Evolutionary conservation across 2,329 filamentous ascomycete species (phyloP).

Genomic region (Phaeophleospora eucalypticola): DNA sequence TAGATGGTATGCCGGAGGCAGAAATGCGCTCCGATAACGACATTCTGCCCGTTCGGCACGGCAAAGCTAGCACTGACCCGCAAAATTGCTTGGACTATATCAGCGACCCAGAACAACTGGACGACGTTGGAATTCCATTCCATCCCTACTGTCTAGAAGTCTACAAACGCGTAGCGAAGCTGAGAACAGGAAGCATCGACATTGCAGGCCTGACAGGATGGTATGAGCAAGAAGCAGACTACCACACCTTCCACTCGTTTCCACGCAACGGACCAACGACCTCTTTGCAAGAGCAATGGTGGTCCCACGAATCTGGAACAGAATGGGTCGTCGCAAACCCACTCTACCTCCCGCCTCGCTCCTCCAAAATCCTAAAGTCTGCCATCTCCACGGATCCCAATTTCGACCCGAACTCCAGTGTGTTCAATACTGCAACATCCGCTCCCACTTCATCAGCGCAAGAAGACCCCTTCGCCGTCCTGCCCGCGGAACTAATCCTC

Average conservation of each 20-base stretch:
- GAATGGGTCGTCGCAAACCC: constrained; percentile 13
- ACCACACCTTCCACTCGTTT: constrained; percentile 1
- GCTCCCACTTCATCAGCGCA: background rate
- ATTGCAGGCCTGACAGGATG: constrained; percentile 7
- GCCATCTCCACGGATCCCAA: background rate
- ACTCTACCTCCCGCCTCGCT: constrained; percentile 4
- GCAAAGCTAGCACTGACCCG: background rate
- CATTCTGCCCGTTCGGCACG: constrained; percentile 9
- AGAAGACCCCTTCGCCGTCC: constrained; percentile 7
- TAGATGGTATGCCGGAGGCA: constrained; percentile 4
- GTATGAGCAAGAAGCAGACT: constrained; percentile 4
- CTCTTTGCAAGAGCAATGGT: constrained; percentile 8
- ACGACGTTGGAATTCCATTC: constrained; percentile 11
- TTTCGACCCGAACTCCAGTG: background rate
- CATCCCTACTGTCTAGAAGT: constrained; percentile 17
- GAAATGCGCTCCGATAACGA: background rate
- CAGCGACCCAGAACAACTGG: background rate
- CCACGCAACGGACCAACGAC: background rate
- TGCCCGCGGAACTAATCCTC: constrained; percentile 7
- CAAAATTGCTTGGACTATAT: background rate
- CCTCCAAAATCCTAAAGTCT: background rate
- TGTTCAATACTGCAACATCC: background rate
- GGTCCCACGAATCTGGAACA: constrained; percentile 5
- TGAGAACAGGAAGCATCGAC: constrained; percentile 1
- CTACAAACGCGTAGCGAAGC: constrained; percentile 6